These are phyloP conservation scores for Chlorella vulgaris DNA, from an alignment of 139 green algal genomes.

Conservation along the genomic window DNA sequence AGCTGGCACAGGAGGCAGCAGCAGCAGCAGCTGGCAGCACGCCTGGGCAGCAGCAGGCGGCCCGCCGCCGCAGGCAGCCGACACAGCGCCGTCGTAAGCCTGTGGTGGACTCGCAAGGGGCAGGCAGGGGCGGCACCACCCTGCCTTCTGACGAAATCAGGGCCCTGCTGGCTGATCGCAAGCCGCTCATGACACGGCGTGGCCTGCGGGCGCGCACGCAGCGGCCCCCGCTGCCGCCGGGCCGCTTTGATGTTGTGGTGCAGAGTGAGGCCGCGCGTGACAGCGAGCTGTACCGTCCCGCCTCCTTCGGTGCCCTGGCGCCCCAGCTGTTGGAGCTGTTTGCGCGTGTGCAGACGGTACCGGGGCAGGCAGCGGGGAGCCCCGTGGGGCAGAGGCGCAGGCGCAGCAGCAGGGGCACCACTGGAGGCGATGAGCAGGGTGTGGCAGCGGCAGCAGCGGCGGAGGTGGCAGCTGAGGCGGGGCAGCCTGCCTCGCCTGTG, in stretches of 20 bases:
- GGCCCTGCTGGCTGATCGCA: slow-evolving; percentile 52
- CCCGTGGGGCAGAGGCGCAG: background rate
- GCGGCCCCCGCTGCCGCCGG: background rate
- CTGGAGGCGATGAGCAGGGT: slow-evolving; percentile 2
- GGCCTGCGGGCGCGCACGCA: slow-evolving; percentile 11
- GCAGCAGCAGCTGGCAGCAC: background rate
- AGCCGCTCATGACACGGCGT: slow-evolving; percentile 44
- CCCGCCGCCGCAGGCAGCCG: background rate
- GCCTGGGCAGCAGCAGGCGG: background rate
- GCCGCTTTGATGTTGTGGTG: slow-evolving; percentile 10
- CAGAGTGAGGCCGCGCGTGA: slow-evolving; percentile 35
- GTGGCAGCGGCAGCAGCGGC: background rate
- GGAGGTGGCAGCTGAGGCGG: background rate
- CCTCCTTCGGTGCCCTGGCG: slow-evolving; percentile 12
- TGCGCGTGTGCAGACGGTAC: background rate
- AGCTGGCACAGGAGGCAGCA: background rate
- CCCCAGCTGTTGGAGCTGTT: slow-evolving; percentile 41
- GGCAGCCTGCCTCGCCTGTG: background rate
- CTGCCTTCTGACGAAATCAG: slow-evolving; percentile 49
- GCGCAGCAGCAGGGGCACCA: slow-evolving; percentile 24
- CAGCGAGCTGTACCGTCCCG: slow-evolving; percentile 41
- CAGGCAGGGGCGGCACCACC: slow-evolving; percentile 31
- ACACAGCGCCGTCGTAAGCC: background rate
- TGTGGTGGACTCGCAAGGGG: slow-evolving; percentile 26
- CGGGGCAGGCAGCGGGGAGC: background rate